Percentiles rank a stretch among this genome's conserved stretches.
phyloP scores from a whole-genome alignment of 805 yeast genomes.

The Kockiozyma suomiensis region DNA sequence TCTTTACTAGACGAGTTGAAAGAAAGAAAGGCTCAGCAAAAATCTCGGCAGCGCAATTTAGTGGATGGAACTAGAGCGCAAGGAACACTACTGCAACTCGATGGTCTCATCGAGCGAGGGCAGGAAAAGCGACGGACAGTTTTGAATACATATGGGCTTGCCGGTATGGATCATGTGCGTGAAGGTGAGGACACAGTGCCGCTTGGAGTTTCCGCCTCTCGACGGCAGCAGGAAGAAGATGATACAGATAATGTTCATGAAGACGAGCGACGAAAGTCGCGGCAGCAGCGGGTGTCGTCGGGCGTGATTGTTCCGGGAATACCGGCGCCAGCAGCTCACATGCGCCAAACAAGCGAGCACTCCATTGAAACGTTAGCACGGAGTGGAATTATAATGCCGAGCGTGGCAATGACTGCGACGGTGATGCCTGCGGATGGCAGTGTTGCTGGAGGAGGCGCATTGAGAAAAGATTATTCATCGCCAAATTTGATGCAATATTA shows the following conservation, averaged over 20 bases:
- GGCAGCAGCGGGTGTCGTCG: neutral
- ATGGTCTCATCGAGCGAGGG: slow-evolving; percentile 7
- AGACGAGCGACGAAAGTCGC: neutral
- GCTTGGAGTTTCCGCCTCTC: slow-evolving; percentile 3
- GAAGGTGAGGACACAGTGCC: slow-evolving; percentile 15
- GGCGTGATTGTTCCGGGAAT: neutral
- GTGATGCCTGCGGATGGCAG: neutral
- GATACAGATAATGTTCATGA: neutral
- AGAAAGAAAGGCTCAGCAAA: slow-evolving; percentile 19
- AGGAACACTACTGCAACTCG: slow-evolving; percentile 17
- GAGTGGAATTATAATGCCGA: slow-evolving; percentile 5
- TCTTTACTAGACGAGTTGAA: slow-evolving; percentile 20
- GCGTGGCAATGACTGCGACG: neutral
- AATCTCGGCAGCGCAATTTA: slow-evolving; percentile 7
- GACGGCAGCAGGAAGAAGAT: neutral
- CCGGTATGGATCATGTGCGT: neutral
- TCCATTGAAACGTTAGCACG: neutral
- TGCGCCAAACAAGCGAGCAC: slow-evolving; percentile 3
- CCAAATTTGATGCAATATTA: slow-evolving; percentile 1
- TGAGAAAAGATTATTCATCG: neutral
- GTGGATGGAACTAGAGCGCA: neutral
- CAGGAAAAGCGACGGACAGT: slow-evolving; percentile 19
- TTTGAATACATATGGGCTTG: slow-evolving; percentile 13
- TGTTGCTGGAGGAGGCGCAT: neutral
- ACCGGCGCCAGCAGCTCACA: neutral